phyloP scores from a whole-genome alignment of 1,284 basidiomycete species.

The Amylostereum areolatum region DNA sequence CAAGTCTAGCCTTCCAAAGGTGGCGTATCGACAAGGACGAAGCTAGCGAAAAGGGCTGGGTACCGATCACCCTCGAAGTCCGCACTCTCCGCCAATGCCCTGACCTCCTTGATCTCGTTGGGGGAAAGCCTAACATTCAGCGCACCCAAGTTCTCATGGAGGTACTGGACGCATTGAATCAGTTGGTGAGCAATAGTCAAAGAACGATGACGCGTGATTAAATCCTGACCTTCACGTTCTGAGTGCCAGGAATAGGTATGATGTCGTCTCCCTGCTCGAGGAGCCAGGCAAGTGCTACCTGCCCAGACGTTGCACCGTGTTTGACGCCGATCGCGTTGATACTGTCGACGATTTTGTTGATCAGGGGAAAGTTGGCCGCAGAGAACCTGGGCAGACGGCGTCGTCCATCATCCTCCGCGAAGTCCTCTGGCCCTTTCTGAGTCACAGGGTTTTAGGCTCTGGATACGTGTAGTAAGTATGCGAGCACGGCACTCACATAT shows the following conservation, averaged over 20 bases:
- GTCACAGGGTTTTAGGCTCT: background rate
- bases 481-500: constrained; percentile 28
- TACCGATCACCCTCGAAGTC: constrained; percentile 12
- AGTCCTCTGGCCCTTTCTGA: constrained; percentile 43
- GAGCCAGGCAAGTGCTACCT: constrained; percentile 47
- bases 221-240: constrained; percentile 10
- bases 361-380: constrained; percentile 39
- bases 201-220: background rate
- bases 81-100: constrained; percentile 17
- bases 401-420: constrained; percentile 46
- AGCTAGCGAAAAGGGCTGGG: constrained; percentile 4
- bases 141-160: constrained; percentile 28
- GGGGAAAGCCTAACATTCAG: constrained; percentile 20
- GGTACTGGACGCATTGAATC: constrained; percentile 14
- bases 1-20: background rate
- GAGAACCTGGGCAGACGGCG: constrained; percentile 29
- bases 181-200: background rate
- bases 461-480: background rate
- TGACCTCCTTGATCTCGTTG: constrained; percentile 23
- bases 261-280: constrained; percentile 34
- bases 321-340: constrained; percentile 28
- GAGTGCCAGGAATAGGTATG: constrained; percentile 36
- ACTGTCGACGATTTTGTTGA: constrained; percentile 33
- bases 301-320: constrained; percentile 34
- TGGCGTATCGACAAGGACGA: constrained; percentile 8